Evolutionary conservation across 2,329 filamentous ascomycete genomes (phyloP), one percentile per base, ranked within the genome.

Genomic region (Ciborinia camelliae): DNA sequence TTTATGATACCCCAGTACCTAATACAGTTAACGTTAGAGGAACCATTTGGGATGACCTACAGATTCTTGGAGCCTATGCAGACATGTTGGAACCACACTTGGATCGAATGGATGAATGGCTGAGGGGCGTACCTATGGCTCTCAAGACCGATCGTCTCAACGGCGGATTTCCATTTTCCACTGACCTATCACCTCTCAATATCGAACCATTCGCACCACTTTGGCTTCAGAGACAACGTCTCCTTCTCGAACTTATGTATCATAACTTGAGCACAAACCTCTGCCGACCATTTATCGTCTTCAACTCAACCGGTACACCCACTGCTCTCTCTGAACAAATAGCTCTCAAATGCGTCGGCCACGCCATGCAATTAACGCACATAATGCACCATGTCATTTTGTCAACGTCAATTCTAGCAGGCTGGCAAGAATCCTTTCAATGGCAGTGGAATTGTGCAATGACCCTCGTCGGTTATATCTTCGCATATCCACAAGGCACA

Each of bases 401-500:
- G 1, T 65, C 69, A 3, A 76, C 76, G 1, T 70, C 73, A 18
- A 71, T 78, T 26, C 67, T 79, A 0, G 64, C 65, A n/a, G 77
- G 78, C 9, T 78, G 73, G 74, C 73, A 77, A 65, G 75, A 78
- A 58, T 72, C 74, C 0, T 80, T 79, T 59, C 76, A 78, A 30
- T 80, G 76, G 73, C 78, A 80, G 66, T 80, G 78, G 77, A 77
- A 79, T 64, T 77, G 78, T 0, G 71, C 76, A 1, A 67, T 81
- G 23, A 75, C 76, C 3, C 71, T 80, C 2, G 64, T 80, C 10
- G 79, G 78, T 7, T 81, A 78, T 66, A 68, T 78, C 2, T 66
- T 81, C 0, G 76, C 77, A 0, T 75, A 78, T 58, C 78, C 79
- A 1, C 51, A 71, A 1, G 67, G 74, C 14, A 66, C 73, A 6